Evolutionary conservation across 352 stramenopile species (phyloP).

Genomic region (Globisporangium mamillatum): DNA sequence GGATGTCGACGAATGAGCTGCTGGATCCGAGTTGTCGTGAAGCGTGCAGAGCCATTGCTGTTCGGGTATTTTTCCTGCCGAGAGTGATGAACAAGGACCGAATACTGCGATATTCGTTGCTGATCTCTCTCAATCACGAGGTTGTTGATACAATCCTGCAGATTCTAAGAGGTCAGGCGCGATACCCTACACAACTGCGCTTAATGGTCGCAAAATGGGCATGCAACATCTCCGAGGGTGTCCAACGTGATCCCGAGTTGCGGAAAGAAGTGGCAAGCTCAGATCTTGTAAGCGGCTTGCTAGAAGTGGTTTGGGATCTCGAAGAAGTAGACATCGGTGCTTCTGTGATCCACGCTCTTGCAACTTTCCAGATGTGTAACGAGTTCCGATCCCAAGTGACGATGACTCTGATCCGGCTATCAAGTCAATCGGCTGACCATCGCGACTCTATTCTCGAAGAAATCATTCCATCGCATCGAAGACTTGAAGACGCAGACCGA

Average conservation of each 20-base stretch:
- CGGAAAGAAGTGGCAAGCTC: not conserved
- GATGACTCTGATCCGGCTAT: not conserved
- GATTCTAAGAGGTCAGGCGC: not conserved
- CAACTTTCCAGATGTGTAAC: slow-evolving; percentile 6
- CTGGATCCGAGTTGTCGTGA: slow-evolving; percentile 2
- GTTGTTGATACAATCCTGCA: not conserved
- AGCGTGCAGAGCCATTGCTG: not conserved
- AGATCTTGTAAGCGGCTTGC: not conserved
- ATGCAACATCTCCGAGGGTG: not conserved
- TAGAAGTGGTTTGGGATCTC: slow-evolving; percentile 7
- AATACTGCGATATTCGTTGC: slow-evolving; percentile 7
- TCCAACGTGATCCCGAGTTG: not conserved
- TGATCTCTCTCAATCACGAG: not conserved
- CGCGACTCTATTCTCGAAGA: slow-evolving; percentile 1
- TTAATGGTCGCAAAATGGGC: not conserved
- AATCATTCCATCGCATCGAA: not conserved
- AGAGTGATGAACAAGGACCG: slow-evolving; percentile 7
- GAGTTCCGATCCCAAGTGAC: slow-evolving; percentile 2
- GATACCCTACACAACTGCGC: not conserved
- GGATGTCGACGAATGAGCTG: not conserved
- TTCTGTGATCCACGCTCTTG: not conserved
- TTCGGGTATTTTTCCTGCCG: slow-evolving; percentile 5
- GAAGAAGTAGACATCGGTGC: slow-evolving; percentile 1
- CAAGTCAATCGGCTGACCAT: not conserved
- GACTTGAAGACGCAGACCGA: not conserved